Base-by-base conservation (phyloP, 352 stramenopile species). In the Pythium oligandrum region DNA sequence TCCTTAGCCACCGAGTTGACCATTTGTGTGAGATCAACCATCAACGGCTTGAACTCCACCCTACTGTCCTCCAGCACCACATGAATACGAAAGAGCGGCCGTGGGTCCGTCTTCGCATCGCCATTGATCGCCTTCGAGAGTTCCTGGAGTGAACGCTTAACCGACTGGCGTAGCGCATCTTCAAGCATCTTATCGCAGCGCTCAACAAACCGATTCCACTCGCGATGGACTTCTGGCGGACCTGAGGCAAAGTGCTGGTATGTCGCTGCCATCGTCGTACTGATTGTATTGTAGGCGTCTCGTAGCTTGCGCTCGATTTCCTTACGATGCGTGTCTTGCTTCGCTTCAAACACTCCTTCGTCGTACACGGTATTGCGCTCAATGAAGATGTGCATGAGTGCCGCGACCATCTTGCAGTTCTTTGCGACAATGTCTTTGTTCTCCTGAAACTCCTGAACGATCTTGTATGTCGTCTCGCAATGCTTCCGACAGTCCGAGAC, bases 1-100 rank as follows among this genome's bases (percentile, higher is more conserved):
- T 98, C 87, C 63, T 98, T 98, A 2, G 90, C 87, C 5, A 98
- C 86, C 6, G 75, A 92, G 65, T 98, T 98, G 10, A 98, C 90
- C 71, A 96, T 96, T 53, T 97, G 89, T 1, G 90, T 97, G 1
- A 98, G 70, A 51, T 97, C 88, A 3, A 93, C 78, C 86, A 98
- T 98, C 40, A 94, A 88, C 4, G 95, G 95, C 44, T 90, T 88
- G 63, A 97, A 98, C 61, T 97, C 90, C 17, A 98, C 89, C 46
- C 86, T 87, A 50, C 75, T 96, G 51, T 96, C 86, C 71, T 98
- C 93, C 8, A 98, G 78, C 12, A 98, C 81, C 5, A 97, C 87
- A 50, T 97, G 92, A 34, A 98, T 92, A 6, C 80, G 75, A 64
- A 98, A 98, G 3, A 98, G 59, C 4, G 93, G 92, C 3, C 95